Evolutionary conservation across 2,329 filamentous ascomycete species (phyloP), one percentile per base, ranked within the genome.

Genomic region (Fonsecaea erecta): DNA sequence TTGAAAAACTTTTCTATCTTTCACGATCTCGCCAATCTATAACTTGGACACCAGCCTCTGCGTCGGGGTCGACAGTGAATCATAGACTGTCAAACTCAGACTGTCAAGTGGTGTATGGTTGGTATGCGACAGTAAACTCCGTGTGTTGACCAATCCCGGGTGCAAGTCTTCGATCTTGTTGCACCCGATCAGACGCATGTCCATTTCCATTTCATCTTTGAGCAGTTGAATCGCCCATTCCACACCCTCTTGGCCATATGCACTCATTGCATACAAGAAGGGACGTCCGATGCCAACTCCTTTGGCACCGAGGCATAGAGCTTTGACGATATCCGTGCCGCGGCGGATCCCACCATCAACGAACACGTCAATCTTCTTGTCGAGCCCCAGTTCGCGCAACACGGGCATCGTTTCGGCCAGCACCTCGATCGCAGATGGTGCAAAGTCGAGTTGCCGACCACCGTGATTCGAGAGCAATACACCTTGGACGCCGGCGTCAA

Each of bases 131-230:
- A 80, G 83, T 71, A 97, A 75, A 2, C 89, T 91, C 66, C 90
- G 82, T 0, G 87, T 86, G 75, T 99, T 94, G 21, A 99, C 77
- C 77, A 99, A 80, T 26, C 87, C 88, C 0, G 93, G 90, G 68
- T 90, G 91, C 68, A 99, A 80, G 71, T 99, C 88, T 37, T 88
- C 87, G 34, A 99, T 78, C 66, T 80, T 88, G 21, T 84, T 85
- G 65, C 88, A 91, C 9, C 95, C 95, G 71, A 99, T 92, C 68
- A 99, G 81, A 5, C 95, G 87, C 95, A 99, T 98, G 75, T 94
- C 95, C 94, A 98, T 98, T 81, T 96, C 93, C 86, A 99, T 91
- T 84, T 99, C 95, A 74, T 98, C 95, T 81, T 91, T 93, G 71
- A 97, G 84, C 64, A 97, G 81, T 78, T 93, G 90, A 90, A 98